Evolutionary conservation across 495 filamentous ascomycete genomes (phyloP), one percentile per base, ranked within the genome.

Genomic region (Chaetomidium leptoderma): DNA sequence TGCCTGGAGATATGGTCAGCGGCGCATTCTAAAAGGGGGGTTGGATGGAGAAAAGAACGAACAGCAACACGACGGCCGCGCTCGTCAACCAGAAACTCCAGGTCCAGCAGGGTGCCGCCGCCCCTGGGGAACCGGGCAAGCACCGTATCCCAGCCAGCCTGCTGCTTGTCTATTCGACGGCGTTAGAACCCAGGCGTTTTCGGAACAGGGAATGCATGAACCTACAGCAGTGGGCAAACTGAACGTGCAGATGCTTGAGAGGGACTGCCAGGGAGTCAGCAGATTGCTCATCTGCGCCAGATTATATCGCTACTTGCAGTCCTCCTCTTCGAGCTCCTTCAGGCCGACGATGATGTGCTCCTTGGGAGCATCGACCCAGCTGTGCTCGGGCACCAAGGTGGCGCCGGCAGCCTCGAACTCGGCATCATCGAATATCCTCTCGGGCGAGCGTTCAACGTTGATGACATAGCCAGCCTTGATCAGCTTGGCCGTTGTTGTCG

Each of bases 311-410:
- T 23, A 70, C 77, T 73, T 70, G 79, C 81, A 91, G 32, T 86
- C 83, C 64, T 95, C 87, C 67, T 95, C 91, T 7, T 89, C 89
- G 16, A 97, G 80, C 76, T 97, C 93, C 81, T 98, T 98, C 47
- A 98, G 79, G 36, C 93, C 92, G 59, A 97, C 79, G 64, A 95
- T 90, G 66, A 91, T 89, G 66, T 92, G 83, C 56, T 90, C 83
- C 61, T 79, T 76, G 23, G 93, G 90, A 0, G 85, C 89, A 53
- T 81, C 72, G 17, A 69, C 78, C 92, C 93, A 97, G 45, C 83
- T 89, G 29, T 88, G 86, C 64, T 89, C 86, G 16, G 85, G 83
- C 6, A 96, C 88, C n/a, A 97, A 76, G 4, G 76, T 85, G 26
- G 85, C 87, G 30, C 91, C 91, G 19, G 84, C 77, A 19, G 68